Base-by-base conservation (phyloP, 352 stramenopile genomes). In the Globisporangium nagaii region DNA sequence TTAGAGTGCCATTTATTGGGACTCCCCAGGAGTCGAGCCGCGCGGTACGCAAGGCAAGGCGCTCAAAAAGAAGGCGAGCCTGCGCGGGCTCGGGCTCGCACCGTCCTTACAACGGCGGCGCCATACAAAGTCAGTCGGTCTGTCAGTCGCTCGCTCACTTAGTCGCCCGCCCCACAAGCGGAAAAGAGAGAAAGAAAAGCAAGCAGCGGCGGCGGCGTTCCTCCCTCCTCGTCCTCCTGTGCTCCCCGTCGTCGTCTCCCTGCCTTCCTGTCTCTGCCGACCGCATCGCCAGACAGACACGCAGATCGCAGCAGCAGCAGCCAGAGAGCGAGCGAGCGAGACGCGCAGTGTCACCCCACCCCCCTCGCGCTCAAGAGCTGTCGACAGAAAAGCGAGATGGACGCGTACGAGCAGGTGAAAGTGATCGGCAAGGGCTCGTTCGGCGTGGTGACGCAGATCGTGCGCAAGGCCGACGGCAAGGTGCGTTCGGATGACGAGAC, bases 341-440 rank as follows among this genome's bases (percentile, higher is more conserved):
- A n/a, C n/a, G n/a, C n/a, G n/a, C n/a, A n/a, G n/a, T n/a, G n/a
- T 19, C 34, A 10, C 39, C 8, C 19, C 12, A 8, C 11, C 13
- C 13, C 41, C 24, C 24, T 32, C 24, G 32, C 7, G 32, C 8
- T 9, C 17, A 8, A 24, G 15, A 34, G 5, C 15, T 3, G 25
- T 10, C 2, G 43, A 22, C 7, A 35, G 6, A 48, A 7, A 8
- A 28, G 12, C 46, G 60, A 17, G 20, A 94, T 94, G 83, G 84
- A 96, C 69, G 77, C 84, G 39, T 96, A 96, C 70, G 86, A 96
- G 58, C 74, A 87, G 45, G 71, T 96, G 53, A 80, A 85, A 51
- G 80, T 93, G 53, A 96, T 97, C 62, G 89, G 89, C 61, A 93
- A 94, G 56, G 89, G 89, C 59, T 96, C 86, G 31, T 97, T 96